Conservation (phyloP, 73 alveolate species). For the Paramecium pentaurelia region DNA sequence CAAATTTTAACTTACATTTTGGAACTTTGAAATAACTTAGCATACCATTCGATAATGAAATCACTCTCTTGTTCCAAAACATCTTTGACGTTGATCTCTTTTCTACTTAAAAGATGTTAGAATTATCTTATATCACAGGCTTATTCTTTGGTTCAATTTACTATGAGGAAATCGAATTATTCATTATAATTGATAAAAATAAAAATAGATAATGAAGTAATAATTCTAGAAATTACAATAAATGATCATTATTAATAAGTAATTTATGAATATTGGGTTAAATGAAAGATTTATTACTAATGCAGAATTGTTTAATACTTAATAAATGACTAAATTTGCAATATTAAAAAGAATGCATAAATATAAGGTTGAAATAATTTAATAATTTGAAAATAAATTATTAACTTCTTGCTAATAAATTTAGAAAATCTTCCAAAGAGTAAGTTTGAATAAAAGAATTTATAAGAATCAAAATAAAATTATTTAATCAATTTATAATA, state of each 20-base stretch:
- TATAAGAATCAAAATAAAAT: not conserved
- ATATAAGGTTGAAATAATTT: no score
- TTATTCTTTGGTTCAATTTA: slow-evolving; percentile 3
- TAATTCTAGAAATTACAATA: not conserved
- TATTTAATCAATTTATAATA: not conserved
- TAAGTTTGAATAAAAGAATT: not conserved
- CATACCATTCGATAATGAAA: not conserved
- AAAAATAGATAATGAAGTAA: not conserved
- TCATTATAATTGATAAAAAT: not conserved
- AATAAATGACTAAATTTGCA: no score
- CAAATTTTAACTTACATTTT: not conserved
- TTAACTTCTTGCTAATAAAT: no score
- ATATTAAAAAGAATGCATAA: no score
- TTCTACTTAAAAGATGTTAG: not conserved
- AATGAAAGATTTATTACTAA: not conserved
- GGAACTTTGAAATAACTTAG: not conserved
- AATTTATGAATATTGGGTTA: no score
- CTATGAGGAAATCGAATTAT: not conserved
- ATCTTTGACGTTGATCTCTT: slow-evolving; percentile 11
- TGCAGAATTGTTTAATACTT: not conserved
- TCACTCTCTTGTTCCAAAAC: slow-evolving; percentile 19
- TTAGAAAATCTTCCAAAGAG: not conserved
- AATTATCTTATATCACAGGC: not conserved
- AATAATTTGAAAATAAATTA: no score
- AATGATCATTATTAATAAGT: not conserved